Evolutionary conservation across 495 filamentous ascomycete genomes (phyloP).

Genomic region (Chaetomium fimeti): DNA sequence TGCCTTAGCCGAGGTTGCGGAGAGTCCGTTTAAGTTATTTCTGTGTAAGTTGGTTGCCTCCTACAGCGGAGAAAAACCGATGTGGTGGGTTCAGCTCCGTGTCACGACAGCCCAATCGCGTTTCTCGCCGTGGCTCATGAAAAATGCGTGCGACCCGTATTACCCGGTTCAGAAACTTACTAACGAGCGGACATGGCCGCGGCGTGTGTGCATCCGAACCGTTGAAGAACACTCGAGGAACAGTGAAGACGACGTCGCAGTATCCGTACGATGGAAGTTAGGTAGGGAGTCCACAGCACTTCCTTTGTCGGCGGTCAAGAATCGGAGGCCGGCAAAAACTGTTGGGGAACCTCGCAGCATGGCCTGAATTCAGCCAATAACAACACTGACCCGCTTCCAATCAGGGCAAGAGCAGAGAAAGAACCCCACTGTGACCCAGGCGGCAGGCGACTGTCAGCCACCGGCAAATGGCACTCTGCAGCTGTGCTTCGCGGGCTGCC

Average conservation of each 20-base stretch:
- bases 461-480: constrained; percentile 1
- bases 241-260: no score
- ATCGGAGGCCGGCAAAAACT: constrained; percentile 7
- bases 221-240: no score
- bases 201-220: no score
- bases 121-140: neutral
- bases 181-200: no score
- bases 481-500: neutral
- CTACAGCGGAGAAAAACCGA: neutral
- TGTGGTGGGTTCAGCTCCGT: neutral
- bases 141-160: neutral
- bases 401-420: constrained; percentile 16
- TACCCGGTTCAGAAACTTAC: neutral
- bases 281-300: no score
- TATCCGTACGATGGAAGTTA: no score
- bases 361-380: neutral
- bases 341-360: neutral
- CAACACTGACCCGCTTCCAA: neutral
- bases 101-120: no score
- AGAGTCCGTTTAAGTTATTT: neutral
- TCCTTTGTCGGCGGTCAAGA: neutral
- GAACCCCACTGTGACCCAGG: neutral
- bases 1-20: neutral
- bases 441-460: constrained; percentile 2
- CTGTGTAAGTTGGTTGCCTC: no score